Evolutionary conservation across 2,329 filamentous ascomycete species (phyloP).

Genomic region (Xylaria sp.): DNA sequence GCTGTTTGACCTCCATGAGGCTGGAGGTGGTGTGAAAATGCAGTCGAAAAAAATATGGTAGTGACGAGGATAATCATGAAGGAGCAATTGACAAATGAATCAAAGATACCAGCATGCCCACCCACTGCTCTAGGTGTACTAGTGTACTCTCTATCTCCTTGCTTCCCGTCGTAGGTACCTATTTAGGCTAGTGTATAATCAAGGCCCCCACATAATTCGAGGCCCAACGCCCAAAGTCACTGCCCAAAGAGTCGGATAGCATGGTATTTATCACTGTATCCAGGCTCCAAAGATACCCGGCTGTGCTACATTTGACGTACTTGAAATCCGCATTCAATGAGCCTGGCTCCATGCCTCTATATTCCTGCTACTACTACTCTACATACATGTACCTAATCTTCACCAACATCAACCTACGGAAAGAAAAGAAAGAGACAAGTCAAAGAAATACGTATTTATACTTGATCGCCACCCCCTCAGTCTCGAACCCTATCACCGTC

Average conservation of each 20-base stretch:
- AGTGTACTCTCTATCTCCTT: no score
- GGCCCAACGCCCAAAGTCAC: slow-evolving; percentile 25
- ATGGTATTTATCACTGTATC: slow-evolving; percentile 28
- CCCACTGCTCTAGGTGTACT: no score
- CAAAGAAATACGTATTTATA: slow-evolving; percentile 8
- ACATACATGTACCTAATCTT: background rate
- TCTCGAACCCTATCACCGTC: slow-evolving; percentile 6
- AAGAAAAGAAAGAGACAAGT: background rate
- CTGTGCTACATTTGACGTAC: slow-evolving; percentile 12
- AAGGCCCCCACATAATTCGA: slow-evolving; percentile 29
- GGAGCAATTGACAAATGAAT: background rate
- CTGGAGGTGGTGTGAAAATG: background rate
- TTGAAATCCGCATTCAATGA: slow-evolving; percentile 8
- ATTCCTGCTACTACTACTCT: slow-evolving; percentile 23
- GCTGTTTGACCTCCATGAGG: slow-evolving; percentile 14
- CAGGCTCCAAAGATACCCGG: slow-evolving; percentile 3
- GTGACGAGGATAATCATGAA: slow-evolving; percentile 2
- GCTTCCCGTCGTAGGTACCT: background rate
- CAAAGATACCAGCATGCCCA: no score
- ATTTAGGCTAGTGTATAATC: background rate
- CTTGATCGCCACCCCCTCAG: slow-evolving; percentile 4
- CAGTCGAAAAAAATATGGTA: background rate
- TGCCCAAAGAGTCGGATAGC: slow-evolving; percentile 18
- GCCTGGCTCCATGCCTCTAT: slow-evolving; percentile 9
- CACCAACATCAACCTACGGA: slow-evolving; percentile 1